These are phyloP conservation scores for Aeschynomene evenia DNA, from an alignment of 306 rosid species.

Conservation along the genomic window DNA sequence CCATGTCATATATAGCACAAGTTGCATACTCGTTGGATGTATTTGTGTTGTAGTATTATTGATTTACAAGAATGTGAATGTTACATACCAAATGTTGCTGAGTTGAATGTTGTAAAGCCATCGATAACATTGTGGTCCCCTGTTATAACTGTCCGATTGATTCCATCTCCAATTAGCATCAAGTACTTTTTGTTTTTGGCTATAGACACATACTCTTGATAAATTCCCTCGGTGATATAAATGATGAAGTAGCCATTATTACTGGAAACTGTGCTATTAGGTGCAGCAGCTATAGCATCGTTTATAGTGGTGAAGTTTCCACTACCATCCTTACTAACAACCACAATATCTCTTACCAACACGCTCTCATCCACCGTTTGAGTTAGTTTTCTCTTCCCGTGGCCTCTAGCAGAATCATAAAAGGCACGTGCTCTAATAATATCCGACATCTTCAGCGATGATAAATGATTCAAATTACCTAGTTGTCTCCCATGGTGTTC, in stretches of 20 bases:
- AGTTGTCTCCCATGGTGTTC: not conserved
- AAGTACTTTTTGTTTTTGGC: constrained; percentile 51
- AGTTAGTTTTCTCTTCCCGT: constrained; percentile 48
- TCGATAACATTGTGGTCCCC: constrained; percentile 64
- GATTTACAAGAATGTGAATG: too few relatives aligned
- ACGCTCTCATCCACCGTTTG: constrained; percentile 34
- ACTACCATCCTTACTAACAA: constrained; percentile 60
- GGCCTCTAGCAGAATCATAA: constrained; percentile 46
- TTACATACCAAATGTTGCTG: constrained; percentile 66
- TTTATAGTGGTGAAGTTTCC: constrained; percentile 62
- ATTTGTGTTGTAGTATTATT: too few relatives aligned
- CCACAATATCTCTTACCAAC: constrained; percentile 45
- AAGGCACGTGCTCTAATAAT: constrained; percentile 32
- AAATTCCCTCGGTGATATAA: constrained; percentile 52
- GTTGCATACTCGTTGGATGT: too few relatives aligned
- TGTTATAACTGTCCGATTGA: constrained; percentile 57
- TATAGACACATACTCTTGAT: constrained; percentile 58
- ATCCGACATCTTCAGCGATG: constrained; percentile 54
- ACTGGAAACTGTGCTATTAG: constrained; percentile 43
- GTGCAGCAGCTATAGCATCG: constrained; percentile 64
- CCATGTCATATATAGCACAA: too few relatives aligned
- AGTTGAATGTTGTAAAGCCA: constrained; percentile 73
- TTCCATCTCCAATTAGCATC: constrained; percentile 78
- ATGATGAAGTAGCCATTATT: constrained; percentile 58
- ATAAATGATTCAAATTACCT: constrained; percentile 38